Base-by-base conservation (phyloP, 2,329 filamentous ascomycete genomes). In the Talaromyces sp. region DNA sequence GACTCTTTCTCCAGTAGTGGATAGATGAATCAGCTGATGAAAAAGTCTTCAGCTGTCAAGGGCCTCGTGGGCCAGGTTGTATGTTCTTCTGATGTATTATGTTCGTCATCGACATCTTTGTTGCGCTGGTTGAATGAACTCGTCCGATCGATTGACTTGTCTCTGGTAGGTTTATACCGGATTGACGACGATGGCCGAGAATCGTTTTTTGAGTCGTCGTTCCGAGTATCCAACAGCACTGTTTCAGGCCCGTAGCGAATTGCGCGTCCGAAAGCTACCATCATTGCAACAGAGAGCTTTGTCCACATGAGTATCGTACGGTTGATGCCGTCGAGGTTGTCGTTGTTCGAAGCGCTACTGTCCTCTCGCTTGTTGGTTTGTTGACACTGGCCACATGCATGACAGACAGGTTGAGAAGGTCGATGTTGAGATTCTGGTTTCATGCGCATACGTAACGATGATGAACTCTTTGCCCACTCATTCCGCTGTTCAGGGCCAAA, bases 191-290 rank as follows among this genome's bases (percentile, higher is more conserved):
- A 39, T 4, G n/a, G 52, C 6, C 52, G 31, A 37, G 33, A 56
- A 8, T 37, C 11, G 14, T 35, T 8, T 22, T 6, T 37, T 11
- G 31, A 33, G 3, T 56, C 33, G 11, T 37, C 6, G 11, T 5
- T 24, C 7, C 31, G 33, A 7, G 11, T 56, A 9, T 56, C 52
- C 2, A 45, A n/a, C 13, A 82, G 64, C 67, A 82, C 71, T 60
- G 72, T 74, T 16, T 72, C 79, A 16, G 82, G 82, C 2, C 82
- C 82, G 61, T 82, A 74, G 59, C 76, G 78, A 50, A 83, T 75
- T 8, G 82, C 82, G 3, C 81, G 74, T n/a, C 81, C 81, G 50
- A 83, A 75, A 13, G 81, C 82, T 65, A 83, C 74, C 47, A 81
- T 77, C 50, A 83, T 72, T 14, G 80, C 80, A 59, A 82, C 70